A percentile compares a stretch with the other conserved stretches of the same genome.
Evolutionary conservation across 2,329 filamentous ascomycete genomes (phyloP).

Genomic region (Colletotrichum scovillei): DNA sequence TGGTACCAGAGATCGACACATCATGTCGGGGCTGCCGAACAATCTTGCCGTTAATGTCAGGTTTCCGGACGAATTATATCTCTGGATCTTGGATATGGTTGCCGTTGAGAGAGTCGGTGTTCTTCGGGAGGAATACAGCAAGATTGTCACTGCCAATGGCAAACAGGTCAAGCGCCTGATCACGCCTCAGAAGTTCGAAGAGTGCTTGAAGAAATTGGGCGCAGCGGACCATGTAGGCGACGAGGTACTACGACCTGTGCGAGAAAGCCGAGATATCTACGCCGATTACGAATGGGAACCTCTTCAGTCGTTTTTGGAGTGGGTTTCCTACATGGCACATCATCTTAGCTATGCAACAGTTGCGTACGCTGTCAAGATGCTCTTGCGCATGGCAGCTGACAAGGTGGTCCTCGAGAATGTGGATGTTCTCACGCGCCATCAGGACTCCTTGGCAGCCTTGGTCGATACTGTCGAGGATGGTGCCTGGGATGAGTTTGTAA

Average conservation of each 20-base stretch:
- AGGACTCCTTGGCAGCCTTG: constrained; percentile 57
- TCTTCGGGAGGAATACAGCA: constrained; percentile 70
- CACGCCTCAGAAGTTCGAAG: constrained; percentile 56
- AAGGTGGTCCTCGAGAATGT: constrained; percentile 51
- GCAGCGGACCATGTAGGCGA: constrained; percentile 59
- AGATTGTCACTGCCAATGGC: constrained; percentile 59
- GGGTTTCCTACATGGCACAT: constrained; percentile 52
- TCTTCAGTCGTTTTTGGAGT: constrained; percentile 55
- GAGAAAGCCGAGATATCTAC: constrained; percentile 44
- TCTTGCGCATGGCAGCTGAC: constrained; percentile 68
- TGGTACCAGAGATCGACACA: constrained; percentile 64
- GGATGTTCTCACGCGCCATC: constrained; percentile 50
- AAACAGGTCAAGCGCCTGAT: constrained; percentile 58
- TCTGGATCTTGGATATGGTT: constrained; percentile 74
- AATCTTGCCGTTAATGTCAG: constrained; percentile 51
- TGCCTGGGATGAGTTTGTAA: constrained; percentile 56
- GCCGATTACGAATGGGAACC: constrained; percentile 57
- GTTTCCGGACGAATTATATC: constrained; percentile 73
- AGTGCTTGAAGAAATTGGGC: constrained; percentile 70
- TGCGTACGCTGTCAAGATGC: constrained; percentile 55
- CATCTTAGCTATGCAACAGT: constrained; percentile 48
- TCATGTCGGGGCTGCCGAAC: constrained; percentile 72
- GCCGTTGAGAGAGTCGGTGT: constrained; percentile 65
- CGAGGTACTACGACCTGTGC: constrained; percentile 39
- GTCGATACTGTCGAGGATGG: constrained; percentile 51